A percentile compares a stretch with the other conserved stretches of the same genome.
Conservation (phyloP, 306 rosid genomes). For the Sphenostylis stenocarpa region DNA sequence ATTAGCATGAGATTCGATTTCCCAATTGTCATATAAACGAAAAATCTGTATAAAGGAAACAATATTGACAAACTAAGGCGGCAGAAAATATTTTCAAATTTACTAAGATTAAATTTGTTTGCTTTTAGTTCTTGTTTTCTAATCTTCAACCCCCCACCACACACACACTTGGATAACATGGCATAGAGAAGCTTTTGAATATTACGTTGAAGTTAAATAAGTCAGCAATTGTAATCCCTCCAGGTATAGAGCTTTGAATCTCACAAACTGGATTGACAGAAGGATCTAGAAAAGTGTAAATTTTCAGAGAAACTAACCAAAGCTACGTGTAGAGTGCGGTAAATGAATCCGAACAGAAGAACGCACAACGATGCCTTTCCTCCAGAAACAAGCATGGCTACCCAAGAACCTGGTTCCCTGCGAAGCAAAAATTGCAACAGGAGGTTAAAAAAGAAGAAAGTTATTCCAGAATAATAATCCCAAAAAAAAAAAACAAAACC, state of each 20-base stretch:
- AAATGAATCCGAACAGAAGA: constrained; percentile 41
- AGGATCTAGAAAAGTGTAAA: neutral
- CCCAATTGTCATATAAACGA: neutral
- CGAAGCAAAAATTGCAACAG: neutral
- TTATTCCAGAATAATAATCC: neutral
- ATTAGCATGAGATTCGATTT: neutral
- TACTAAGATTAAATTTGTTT: neutral
- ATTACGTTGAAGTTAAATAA: neutral
- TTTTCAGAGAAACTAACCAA: constrained; percentile 36
- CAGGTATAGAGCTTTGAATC: neutral
- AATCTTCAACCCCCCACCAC: no score
- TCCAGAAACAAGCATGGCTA: constrained; percentile 30
- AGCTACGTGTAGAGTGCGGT: constrained; percentile 34
- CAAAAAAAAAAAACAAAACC: constrained; percentile 25
- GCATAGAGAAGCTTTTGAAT: neutral
- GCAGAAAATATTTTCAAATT: no score
- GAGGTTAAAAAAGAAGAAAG: neutral
- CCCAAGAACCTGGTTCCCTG: constrained; percentile 50
- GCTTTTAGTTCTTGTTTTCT: no score
- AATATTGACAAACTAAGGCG: neutral
- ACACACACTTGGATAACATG: no score
- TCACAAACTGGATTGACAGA: neutral
- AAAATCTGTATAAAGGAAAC: neutral
- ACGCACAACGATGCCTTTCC: constrained; percentile 16
- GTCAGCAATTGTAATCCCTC: neutral